Conservation (phyloP, 2,329 filamentous ascomycete species). For the Fusarium vanettenii region DNA sequence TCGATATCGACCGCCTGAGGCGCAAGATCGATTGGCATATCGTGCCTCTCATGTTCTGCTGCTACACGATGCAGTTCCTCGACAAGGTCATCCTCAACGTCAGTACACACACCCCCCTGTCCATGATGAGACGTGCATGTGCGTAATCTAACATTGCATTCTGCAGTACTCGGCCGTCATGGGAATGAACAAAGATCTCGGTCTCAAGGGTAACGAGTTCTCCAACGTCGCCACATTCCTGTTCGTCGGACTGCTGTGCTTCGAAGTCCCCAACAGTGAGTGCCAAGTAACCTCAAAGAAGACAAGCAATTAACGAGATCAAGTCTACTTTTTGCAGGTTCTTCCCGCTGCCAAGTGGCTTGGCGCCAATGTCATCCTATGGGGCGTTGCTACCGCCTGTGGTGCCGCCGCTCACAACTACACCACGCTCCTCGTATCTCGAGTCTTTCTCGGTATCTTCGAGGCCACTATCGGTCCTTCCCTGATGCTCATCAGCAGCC, state of each 20-base stretch:
- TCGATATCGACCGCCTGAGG: constrained; percentile 59
- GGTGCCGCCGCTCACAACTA: constrained; percentile 67
- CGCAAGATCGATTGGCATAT: constrained; percentile 70
- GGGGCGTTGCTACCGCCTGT: constrained; percentile 67
- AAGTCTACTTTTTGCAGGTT: constrained; percentile 68
- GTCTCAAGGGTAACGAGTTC: constrained; percentile 69
- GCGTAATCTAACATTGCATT: background rate
- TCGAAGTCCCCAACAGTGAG: constrained; percentile 69
- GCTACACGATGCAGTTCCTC: constrained; percentile 72
- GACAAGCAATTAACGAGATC: background rate
- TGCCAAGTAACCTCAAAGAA: background rate
- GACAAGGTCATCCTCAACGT: constrained; percentile 74
- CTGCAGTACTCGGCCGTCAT: constrained; percentile 73
- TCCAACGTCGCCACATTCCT: constrained; percentile 71
- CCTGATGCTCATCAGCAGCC: constrained; percentile 69
- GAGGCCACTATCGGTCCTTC: constrained; percentile 70
- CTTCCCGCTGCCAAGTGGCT: constrained; percentile 72
- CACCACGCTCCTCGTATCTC: constrained; percentile 62
- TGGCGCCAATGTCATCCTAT: constrained; percentile 67
- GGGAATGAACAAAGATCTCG: constrained; percentile 66
- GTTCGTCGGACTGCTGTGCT: constrained; percentile 70
- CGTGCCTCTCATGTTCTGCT: constrained; percentile 70
- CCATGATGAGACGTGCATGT: background rate
- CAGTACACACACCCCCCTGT: constrained; percentile 37
- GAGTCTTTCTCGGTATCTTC: constrained; percentile 70